A percentile compares a stretch with the other conserved stretches of the same genome.
These are phyloP conservation scores for Coemansia sp. DNA, from an alignment of 192 early-diverging fungal species.

Conservation along the genomic window DNA sequence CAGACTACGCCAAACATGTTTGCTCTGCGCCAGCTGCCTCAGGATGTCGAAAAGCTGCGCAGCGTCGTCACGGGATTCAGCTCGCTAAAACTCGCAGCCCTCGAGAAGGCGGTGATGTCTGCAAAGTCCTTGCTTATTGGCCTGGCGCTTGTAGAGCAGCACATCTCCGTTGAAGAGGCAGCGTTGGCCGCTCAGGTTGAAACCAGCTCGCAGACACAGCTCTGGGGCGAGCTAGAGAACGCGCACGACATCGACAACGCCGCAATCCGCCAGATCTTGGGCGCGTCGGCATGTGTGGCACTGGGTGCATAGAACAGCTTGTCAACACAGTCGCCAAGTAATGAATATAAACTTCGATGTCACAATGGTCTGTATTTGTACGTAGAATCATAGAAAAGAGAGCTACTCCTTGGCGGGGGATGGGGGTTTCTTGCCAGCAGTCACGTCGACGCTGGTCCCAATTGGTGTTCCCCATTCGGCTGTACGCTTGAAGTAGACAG, in stretches of 20 bases:
- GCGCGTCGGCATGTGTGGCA: constrained; percentile 63
- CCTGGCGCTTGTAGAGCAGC: constrained; percentile 79
- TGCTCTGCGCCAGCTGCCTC: constrained; percentile 62
- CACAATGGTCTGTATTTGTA: neutral
- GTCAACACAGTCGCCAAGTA: neutral
- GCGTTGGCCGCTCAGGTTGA: constrained; percentile 80
- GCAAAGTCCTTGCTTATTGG: constrained; percentile 91
- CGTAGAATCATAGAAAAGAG: neutral
- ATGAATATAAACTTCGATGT: neutral
- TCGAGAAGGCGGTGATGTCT: constrained; percentile 81
- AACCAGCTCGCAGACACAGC: constrained; percentile 78
- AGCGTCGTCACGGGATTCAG: constrained; percentile 59
- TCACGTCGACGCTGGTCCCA: constrained; percentile 39
- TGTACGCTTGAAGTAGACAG: constrained; percentile 34
- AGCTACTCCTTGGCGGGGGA: constrained; percentile 25
- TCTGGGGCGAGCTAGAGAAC: constrained; percentile 91
- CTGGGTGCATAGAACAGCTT: constrained; percentile 28
- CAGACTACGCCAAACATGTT: constrained; percentile 72
- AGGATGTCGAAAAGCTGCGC: constrained; percentile 60
- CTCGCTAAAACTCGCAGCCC: constrained; percentile 76
- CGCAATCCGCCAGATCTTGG: constrained; percentile 70
- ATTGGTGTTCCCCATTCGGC: constrained; percentile 46
- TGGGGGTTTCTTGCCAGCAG: constrained; percentile 21
- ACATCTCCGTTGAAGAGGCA: constrained; percentile 71
- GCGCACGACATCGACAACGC: constrained; percentile 55